Conservation (phyloP, 2,329 filamentous ascomycete genomes). For the Tetracladium maxilliforme region DNA sequence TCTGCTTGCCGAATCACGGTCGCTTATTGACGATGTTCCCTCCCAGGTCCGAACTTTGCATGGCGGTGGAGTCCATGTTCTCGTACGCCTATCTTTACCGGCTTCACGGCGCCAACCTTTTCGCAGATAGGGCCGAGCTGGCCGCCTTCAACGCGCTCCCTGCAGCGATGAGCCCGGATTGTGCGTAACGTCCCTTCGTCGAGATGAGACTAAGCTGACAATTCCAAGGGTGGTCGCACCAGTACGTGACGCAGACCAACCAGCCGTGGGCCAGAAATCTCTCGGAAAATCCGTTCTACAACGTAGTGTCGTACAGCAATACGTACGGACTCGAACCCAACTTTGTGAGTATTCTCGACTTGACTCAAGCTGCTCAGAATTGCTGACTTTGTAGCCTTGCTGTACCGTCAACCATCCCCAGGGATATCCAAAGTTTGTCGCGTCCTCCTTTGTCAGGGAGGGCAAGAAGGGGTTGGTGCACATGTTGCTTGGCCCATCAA, state of each 20-base stretch:
- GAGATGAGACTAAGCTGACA: background rate
- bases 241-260: slow-evolving; percentile 38
- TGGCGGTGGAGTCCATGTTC: slow-evolving; percentile 17
- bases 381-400: slow-evolving; percentile 20
- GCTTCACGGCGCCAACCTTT: slow-evolving; percentile 16
- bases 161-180: slow-evolving; percentile 31
- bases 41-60: slow-evolving; percentile 16
- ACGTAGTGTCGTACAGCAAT: slow-evolving; percentile 22
- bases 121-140: slow-evolving; percentile 34
- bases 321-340: slow-evolving; percentile 34
- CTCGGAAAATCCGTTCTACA: slow-evolving; percentile 24
- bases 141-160: slow-evolving; percentile 40
- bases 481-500: slow-evolving; percentile 26
- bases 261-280: slow-evolving; percentile 29
- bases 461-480: slow-evolving; percentile 27
- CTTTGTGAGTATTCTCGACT: slow-evolving; percentile 15
- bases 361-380: no score
- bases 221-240: slow-evolving; percentile 31
- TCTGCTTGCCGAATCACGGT: no score
- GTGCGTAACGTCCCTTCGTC: slow-evolving; percentile 2
- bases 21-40: slow-evolving; percentile 2
- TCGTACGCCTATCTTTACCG: slow-evolving; percentile 18
- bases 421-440: slow-evolving; percentile 38
- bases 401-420: slow-evolving; percentile 45
- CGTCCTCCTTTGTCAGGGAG: slow-evolving; percentile 23